Percentiles rank a stretch among this genome's conserved stretches.
Evolutionary conservation across 441 rosid genomes (phyloP).

Genomic region (Theobroma grandiflorum): DNA sequence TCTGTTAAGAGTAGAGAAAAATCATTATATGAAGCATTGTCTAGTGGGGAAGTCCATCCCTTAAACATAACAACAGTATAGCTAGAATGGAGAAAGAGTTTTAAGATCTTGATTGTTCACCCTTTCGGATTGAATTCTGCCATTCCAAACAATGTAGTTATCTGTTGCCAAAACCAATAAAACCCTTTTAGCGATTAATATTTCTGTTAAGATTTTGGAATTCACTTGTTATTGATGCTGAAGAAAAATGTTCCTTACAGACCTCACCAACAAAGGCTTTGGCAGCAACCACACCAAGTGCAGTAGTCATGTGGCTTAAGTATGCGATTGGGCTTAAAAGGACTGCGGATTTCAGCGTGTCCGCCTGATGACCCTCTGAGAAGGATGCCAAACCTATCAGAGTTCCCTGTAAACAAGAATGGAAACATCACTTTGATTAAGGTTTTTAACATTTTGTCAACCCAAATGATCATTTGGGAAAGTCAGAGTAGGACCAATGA

Average conservation of each 20-base stretch:
- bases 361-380: conserved; percentile 70
- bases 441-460: not conserved
- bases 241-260: not conserved
- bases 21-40: not conserved
- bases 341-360: conserved; percentile 70
- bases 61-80: not conserved
- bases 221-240: not conserved
- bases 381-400: conserved; percentile 78
- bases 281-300: conserved; percentile 70
- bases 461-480: not conserved
- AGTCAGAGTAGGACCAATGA: not conserved
- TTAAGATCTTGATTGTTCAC: conserved; percentile 38
- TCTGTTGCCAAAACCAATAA: conserved; percentile 43
- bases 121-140: conserved; percentile 91
- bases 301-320: conserved; percentile 89
- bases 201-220: not conserved
- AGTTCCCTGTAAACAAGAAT: conserved; percentile 63
- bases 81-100: not conserved
- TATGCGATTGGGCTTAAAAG: conserved; percentile 89
- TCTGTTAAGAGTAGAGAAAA: conserved; percentile 42
- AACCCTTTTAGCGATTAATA: not conserved
- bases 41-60: not conserved
- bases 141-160: conserved; percentile 57
- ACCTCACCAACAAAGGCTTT: conserved; percentile 87
- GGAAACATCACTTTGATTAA: not conserved